Base-by-base conservation (phyloP, 208 protist genomes). In the Acanthamoeba healyi region DNA sequence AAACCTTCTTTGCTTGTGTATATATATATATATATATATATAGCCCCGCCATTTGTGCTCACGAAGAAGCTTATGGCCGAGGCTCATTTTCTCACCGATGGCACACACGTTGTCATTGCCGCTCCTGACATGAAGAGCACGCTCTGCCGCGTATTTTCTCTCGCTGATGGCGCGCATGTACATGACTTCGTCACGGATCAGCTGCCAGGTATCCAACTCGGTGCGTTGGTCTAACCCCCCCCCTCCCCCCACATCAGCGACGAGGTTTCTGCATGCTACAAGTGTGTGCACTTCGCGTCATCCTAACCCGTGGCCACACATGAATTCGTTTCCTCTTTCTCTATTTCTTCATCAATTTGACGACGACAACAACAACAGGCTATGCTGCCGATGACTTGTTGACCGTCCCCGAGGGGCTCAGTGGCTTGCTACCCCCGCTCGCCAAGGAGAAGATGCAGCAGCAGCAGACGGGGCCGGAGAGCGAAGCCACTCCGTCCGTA, bases 61-160 rank as follows among this genome's bases (percentile, higher is more conserved):
- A 93, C 42, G 6, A 74, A 61, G n/a, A 93, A 93, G 65, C 58
- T 93, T 7, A 14, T 93, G 36, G 14, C 46, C 22, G 38, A 74
- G 36, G 88, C n/a, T 0, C n/a, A 81, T 40, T 93, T 81, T 40
- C 26, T 93, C 65, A 93, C 67, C 26, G 46, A 93, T 32, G 88
- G 88, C 26, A 51, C 14, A 7, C 51, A 38, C 19, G 9, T 93
- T 1, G 36, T 93, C 36, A 26, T 74, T 12, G 88, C 51, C 1
- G 88, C 38, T 44, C 63, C 65, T 46, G 17, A 26, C 9, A 12
- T n/a, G 29, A 93, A 81, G 32, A 42, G 5, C 24, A 54, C 29
- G 1, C n/a, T 93, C 17, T 93, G 88, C 67, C 88, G 88, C 24
- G 40, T 93, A n/a, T 93, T 93, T 36, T 93, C 88, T 7, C 65